A percentile compares a stretch with the other conserved stretches of the same genome.
These are phyloP conservation scores for Camptophora hylomeconis DNA, from an alignment of 2,329 filamentous ascomycete genomes.

Conservation along the genomic window DNA sequence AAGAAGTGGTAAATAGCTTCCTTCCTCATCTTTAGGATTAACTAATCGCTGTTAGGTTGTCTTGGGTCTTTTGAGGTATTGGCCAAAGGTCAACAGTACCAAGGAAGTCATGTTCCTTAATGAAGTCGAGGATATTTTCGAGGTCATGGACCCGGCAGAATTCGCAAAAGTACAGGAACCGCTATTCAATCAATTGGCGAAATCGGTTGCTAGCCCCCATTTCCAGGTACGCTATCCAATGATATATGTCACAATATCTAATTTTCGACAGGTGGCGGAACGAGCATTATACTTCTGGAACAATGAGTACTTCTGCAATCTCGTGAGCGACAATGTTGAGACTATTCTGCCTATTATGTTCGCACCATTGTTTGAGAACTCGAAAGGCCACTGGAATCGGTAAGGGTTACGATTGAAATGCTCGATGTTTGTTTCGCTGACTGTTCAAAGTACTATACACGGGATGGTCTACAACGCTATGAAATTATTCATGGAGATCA, in stretches of 20 bases:
- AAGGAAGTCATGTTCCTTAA: conserved; percentile 99
- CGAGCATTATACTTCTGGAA: conserved; percentile 99
- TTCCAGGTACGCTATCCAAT: conserved; percentile 53
- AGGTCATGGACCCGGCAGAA: conserved; percentile 97
- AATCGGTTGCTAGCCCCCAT: conserved; percentile 94
- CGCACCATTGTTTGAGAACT: conserved; percentile 94
- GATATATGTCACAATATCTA: conserved; percentile 1
- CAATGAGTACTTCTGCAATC: conserved; percentile 99
- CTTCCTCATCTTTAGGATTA: conserved; percentile 3
- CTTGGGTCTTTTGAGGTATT: conserved; percentile 84
- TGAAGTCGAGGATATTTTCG: conserved; percentile 98
- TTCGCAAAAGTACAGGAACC: conserved; percentile 98
- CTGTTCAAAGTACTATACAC: conserved; percentile 67
- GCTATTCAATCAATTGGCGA: conserved; percentile 90
- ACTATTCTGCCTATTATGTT: conserved; percentile 99
- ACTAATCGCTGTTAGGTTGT: conserved; percentile 52
- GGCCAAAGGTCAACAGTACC: conserved; percentile 98
- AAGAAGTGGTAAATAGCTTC: conserved; percentile 52
- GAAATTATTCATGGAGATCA: conserved; percentile 99
- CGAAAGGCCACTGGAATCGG: conserved; percentile 98
- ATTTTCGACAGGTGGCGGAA: conserved; percentile 60
- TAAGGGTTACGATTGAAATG: conserved; percentile 31
- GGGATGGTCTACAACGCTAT: conserved; percentile 99
- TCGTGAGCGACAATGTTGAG: conserved; percentile 97
- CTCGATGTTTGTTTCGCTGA: conserved; percentile 19